Evolutionary conservation across 2,329 filamentous ascomycete species (phyloP).

Genomic region (Xylariales sp.): DNA sequence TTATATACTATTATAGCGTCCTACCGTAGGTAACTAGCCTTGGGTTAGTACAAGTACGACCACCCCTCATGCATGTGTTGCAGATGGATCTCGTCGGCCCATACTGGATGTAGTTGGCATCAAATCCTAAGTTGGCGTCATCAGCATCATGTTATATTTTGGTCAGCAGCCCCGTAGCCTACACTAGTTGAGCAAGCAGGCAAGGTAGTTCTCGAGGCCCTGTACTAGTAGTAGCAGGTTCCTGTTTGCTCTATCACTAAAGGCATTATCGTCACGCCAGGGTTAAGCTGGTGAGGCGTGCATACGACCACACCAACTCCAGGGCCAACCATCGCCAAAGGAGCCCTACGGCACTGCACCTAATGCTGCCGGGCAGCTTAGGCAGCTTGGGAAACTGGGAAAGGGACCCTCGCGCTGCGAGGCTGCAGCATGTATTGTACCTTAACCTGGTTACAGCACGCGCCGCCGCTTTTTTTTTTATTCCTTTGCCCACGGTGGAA

Average conservation of each 20-base stretch:
- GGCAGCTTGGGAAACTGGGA: constrained; percentile 4
- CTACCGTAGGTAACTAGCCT: background rate
- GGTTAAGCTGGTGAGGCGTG: constrained; percentile 16
- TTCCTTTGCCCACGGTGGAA: constrained; percentile 22
- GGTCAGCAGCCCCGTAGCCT: constrained; percentile 23
- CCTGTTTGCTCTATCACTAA: background rate
- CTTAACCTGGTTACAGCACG: constrained; percentile 25
- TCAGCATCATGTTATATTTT: constrained; percentile 17
- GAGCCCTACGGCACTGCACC: constrained; percentile 26
- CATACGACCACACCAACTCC: constrained; percentile 13
- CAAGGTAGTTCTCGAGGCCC: background rate
- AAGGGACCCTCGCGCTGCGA: constrained; percentile 29
- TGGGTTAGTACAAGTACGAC: background rate
- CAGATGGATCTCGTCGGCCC: constrained; percentile 27
- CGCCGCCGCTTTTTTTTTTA: constrained; percentile 8
- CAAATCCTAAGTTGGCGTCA: constrained; percentile 14
- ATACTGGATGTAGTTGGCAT: constrained; percentile 22
- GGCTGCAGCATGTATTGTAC: constrained; percentile 32
- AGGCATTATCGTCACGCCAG: constrained; percentile 6
- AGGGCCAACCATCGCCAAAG: constrained; percentile 15
- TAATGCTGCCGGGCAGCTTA: background rate
- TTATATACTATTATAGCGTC: background rate
- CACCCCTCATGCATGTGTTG: constrained; percentile 19
- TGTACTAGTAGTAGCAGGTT: background rate
- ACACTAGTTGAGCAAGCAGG: background rate